phyloP scores from a whole-genome alignment of 805 yeast species.

The Pichia cephalocereana region DNA sequence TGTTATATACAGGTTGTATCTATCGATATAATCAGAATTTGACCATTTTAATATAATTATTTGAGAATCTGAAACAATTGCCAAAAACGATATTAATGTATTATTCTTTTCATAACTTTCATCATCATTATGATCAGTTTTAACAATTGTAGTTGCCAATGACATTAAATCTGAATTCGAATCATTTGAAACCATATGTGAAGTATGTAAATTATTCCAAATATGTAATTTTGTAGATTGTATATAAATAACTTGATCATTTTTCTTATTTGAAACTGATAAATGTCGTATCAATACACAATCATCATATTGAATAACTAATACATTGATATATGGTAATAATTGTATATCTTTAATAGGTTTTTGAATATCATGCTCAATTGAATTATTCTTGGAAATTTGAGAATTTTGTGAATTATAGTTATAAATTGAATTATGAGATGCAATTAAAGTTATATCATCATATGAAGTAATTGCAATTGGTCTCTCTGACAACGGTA shows the following conservation, averaged over 20 bases:
- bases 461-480: neutral
- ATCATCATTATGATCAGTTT: neutral
- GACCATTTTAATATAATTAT: constrained; percentile 8
- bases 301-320: constrained; percentile 3
- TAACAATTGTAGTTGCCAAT: constrained; percentile 20
- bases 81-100: constrained; percentile 1
- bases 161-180: constrained; percentile 24
- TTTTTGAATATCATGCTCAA: neutral
- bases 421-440: neutral
- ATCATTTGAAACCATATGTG: neutral
- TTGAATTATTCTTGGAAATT: too few species aligned
- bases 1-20: constrained; percentile 5
- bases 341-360: neutral
- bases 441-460: constrained; percentile 1
- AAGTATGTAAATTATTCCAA: constrained; percentile 3
- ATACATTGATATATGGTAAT: constrained; percentile 1
- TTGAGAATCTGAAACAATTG: constrained; percentile 4
- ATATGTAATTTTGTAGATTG: neutral
- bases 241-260: neutral
- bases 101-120: neutral
- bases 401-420: too few species aligned
- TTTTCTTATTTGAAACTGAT: neutral
- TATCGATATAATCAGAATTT: constrained; percentile 5
- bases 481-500: neutral
- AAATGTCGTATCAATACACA: constrained; percentile 3